Evolutionary conservation across 164 flowering plant species (phyloP).

Genomic region (Platanus orientalis): DNA sequence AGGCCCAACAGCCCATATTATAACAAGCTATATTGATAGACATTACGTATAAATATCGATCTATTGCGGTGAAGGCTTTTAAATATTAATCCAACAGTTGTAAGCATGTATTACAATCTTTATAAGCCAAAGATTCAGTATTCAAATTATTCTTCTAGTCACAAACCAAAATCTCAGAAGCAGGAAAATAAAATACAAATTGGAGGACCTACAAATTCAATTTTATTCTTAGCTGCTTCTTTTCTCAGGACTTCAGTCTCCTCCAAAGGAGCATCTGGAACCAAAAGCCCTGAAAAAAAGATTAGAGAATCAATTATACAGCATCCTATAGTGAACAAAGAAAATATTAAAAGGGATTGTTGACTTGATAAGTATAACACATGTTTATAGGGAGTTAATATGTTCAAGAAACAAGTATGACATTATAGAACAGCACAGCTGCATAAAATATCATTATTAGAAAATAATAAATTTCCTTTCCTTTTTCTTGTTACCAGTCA

Average conservation of each 20-base stretch:
- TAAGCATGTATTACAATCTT: too few relatives aligned
- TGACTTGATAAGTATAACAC: not conserved
- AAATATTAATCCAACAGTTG: too few relatives aligned
- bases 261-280: constrained; percentile 95
- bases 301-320: not conserved
- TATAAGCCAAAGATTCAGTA: constrained; percentile 4
- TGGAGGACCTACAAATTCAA: constrained; percentile 57
- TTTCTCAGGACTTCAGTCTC: constrained; percentile 71
- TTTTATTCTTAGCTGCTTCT: constrained; percentile 53
- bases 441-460: too few relatives aligned
- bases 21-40: too few relatives aligned
- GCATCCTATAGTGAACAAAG: not conserved
- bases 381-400: not conserved
- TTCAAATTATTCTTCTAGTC: not conserved
- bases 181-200: not conserved
- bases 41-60: too few relatives aligned
- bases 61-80: too few relatives aligned
- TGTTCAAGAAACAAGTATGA: not conserved
- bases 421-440: too few relatives aligned
- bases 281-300: constrained; percentile 67
- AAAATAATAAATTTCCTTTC: too few relatives aligned
- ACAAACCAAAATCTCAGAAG: not conserved
- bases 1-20: too few relatives aligned
- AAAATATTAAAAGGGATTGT: not conserved
- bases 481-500: too few relatives aligned